A percentile compares a stretch with the other conserved stretches of the same genome.
Conservation (phyloP, 768 basidiomycete genomes). For the Suillus subluteus region DNA sequence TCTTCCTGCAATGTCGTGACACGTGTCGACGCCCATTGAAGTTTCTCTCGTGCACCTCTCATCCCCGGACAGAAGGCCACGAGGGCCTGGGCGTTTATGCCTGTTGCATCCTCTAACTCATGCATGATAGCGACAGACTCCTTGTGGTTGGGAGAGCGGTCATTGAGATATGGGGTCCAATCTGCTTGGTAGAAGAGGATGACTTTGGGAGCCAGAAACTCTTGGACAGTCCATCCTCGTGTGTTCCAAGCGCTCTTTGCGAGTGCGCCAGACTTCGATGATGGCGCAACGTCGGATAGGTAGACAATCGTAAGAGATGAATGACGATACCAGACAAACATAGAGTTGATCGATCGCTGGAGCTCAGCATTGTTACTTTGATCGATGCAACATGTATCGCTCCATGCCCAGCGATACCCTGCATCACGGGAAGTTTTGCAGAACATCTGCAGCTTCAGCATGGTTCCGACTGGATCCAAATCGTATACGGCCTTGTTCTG, state of each 20-base stretch:
- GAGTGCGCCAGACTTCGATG: background rate
- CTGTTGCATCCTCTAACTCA: background rate
- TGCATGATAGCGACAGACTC: constrained; percentile 2
- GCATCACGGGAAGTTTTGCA: background rate
- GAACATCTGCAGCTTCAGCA: background rate
- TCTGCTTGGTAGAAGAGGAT: constrained; percentile 32
- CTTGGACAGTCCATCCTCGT: constrained; percentile 34
- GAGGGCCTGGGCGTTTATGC: constrained; percentile 1
- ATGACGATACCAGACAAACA: constrained; percentile 20
- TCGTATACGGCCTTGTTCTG: background rate
- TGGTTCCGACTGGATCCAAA: background rate
- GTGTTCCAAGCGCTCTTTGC: constrained; percentile 20
- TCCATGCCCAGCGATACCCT: constrained; percentile 3
- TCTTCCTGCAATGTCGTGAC: constrained; percentile 19
- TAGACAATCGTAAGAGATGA: constrained; percentile 13
- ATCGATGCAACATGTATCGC: background rate
- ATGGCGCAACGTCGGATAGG: background rate
- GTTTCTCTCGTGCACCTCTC: constrained; percentile 1
- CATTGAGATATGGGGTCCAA: constrained; percentile 21
- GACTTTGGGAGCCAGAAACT: constrained; percentile 29
- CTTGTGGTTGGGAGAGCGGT: background rate
- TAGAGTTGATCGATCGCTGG: constrained; percentile 12
- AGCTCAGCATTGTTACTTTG: background rate
- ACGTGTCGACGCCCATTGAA: constrained; percentile 20
- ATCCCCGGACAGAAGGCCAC: background rate